These are phyloP conservation scores for Microcera coccophila DNA, from an alignment of 2,329 filamentous ascomycete species.

Conservation along the genomic window DNA sequence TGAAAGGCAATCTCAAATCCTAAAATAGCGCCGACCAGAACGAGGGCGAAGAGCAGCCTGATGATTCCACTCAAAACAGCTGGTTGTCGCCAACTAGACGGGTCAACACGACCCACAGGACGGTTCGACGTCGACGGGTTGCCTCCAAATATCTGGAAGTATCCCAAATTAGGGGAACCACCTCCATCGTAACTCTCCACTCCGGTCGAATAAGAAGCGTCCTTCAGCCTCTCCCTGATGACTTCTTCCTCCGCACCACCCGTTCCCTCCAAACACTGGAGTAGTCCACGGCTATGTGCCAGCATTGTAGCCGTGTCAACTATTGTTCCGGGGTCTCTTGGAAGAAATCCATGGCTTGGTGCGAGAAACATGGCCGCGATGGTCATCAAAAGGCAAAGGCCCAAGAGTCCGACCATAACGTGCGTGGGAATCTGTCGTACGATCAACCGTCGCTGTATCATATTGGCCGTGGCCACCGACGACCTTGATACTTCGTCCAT, in stretches of 20 bases:
- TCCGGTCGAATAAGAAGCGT: conserved; percentile 30
- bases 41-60: conserved; percentile 24
- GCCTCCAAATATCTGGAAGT: conserved; percentile 27
- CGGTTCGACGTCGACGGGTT: conserved; percentile 13
- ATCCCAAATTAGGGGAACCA: conserved; percentile 19
- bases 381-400: conserved; percentile 22
- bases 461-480: conserved; percentile 21
- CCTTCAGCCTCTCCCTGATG: conserved; percentile 26
- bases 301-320: conserved; percentile 35
- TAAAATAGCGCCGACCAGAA: conserved; percentile 30
- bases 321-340: conserved; percentile 33
- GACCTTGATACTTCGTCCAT: conserved; percentile 22
- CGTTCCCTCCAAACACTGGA: conserved; percentile 33
- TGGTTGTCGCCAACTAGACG: conserved; percentile 30
- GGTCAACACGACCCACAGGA: conserved; percentile 14
- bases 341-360: conserved; percentile 34
- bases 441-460: conserved; percentile 30
- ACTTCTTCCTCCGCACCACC: conserved; percentile 30
- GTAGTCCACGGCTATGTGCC: conserved; percentile 33
- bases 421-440: conserved; percentile 30
- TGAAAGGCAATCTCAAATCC: conserved; percentile 34
- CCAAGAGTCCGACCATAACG: conserved; percentile 28
- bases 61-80: conserved; percentile 27
- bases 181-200: conserved; percentile 35
- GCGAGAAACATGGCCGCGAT: conserved; percentile 16